Percentiles rank a stretch among this genome's conserved stretches.
Conservation (phyloP, 352 stramenopile genomes). For the Phytophthora litchii region DNA sequence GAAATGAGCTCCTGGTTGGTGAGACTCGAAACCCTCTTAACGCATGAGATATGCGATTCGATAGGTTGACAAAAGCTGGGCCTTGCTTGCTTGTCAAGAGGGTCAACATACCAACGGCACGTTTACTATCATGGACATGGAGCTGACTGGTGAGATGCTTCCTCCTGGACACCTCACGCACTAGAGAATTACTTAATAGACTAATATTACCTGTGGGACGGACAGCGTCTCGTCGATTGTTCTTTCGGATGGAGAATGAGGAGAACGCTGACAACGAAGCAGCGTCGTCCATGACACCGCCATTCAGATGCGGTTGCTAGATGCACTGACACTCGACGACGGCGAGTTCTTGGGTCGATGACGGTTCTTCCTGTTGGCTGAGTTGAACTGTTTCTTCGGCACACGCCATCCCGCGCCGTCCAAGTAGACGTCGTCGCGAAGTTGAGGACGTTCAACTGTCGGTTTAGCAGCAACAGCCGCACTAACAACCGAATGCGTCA, state of each 20-base stretch:
- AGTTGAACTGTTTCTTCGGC: conserved; percentile 48
- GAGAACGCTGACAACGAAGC: conserved; percentile 2
- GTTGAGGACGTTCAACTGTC: conserved; percentile 34
- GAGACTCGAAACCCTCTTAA: conserved; percentile 12
- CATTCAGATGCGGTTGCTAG: conserved; percentile 35
- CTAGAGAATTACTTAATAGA: conserved; percentile 36
- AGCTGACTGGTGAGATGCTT: conserved; percentile 7
- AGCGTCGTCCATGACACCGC: conserved; percentile 1
- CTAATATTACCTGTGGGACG: conserved; percentile 33
- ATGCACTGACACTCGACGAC: conserved; percentile 9
- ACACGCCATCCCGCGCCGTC: conserved; percentile 37
- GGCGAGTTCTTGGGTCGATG: conserved; percentile 37
- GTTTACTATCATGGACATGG: conserved; percentile 21
- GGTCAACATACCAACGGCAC: conserved; percentile 19
- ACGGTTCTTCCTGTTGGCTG: conserved; percentile 43
- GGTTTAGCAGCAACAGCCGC: conserved; percentile 9
- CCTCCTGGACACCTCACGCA: conserved; percentile 14
- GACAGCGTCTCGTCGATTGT: conserved; percentile 8
- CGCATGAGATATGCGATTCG: conserved; percentile 18
- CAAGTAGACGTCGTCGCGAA: conserved; percentile 47
- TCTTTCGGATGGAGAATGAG: conserved; percentile 9
- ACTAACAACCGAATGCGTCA: conserved; percentile 21
- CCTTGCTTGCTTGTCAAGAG: conserved; percentile 11
- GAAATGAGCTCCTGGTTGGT: conserved; percentile 36
- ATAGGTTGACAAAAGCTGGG: conserved; percentile 9